These are phyloP conservation scores for Hirsutella minnesotensis DNA, from an alignment of 2,329 filamentous ascomycete species.

Conservation along the genomic window DNA sequence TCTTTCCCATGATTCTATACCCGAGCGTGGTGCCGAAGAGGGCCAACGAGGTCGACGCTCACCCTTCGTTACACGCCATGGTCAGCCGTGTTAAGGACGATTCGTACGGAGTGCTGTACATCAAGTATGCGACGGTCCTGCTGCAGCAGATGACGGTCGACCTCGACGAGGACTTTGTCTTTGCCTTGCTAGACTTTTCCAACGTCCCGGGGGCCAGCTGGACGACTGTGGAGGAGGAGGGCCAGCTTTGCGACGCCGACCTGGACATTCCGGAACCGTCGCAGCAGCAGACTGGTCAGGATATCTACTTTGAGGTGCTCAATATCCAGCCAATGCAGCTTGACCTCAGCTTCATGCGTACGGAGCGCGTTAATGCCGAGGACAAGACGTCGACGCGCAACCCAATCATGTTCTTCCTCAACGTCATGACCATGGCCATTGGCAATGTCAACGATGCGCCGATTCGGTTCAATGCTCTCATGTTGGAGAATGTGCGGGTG, in stretches of 20 bases:
- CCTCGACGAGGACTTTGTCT: slow-evolving; percentile 96
- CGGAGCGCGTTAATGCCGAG: slow-evolving; percentile 90
- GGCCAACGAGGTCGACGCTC: slow-evolving; percentile 88
- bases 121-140: slow-evolving; percentile 92
- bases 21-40: slow-evolving; percentile 97
- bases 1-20: slow-evolving; percentile 95
- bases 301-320: slow-evolving; percentile 95
- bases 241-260: slow-evolving; percentile 76
- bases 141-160: slow-evolving; percentile 98
- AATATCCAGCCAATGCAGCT: slow-evolving; percentile 98
- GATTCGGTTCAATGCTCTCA: slow-evolving; percentile 81
- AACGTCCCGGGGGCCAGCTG: slow-evolving; percentile 86
- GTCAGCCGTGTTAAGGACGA: slow-evolving; percentile 95
- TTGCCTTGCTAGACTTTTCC: slow-evolving; percentile 86
- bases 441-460: slow-evolving; percentile 98
- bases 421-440: slow-evolving; percentile 98
- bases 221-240: slow-evolving; percentile 56
- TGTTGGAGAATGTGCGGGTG: slow-evolving; percentile 90
- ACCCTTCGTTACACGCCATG: slow-evolving; percentile 87
- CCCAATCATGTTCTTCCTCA: slow-evolving; percentile 97
- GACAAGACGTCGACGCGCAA: slow-evolving; percentile 85
- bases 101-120: slow-evolving; percentile 92
- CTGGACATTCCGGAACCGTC: slow-evolving; percentile 88
- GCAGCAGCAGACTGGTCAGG: slow-evolving; percentile 72
- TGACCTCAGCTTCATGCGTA: slow-evolving; percentile 92